A percentile compares a stretch with the other conserved stretches of the same genome.
Conservation (phyloP, 78 protist species). For the Paulinella micropora region DNA sequence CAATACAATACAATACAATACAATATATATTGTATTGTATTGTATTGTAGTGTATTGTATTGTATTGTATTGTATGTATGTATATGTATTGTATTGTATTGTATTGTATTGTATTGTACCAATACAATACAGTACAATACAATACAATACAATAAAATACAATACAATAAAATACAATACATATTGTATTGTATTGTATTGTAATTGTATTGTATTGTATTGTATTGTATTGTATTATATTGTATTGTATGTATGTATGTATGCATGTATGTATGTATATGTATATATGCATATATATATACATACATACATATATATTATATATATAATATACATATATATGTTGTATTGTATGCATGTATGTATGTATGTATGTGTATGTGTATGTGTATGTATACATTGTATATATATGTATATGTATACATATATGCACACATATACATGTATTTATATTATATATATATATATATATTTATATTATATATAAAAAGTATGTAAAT, state of each 20-base stretch:
- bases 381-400: not conserved
- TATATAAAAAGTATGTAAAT: not conserved
- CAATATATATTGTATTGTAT: too few species aligned
- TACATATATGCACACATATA: not conserved
- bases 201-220: too few species aligned
- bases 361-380: not conserved
- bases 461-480: not conserved
- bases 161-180: too few species aligned
- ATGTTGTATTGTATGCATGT: not conserved
- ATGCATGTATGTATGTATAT: not conserved
- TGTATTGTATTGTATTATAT: too few species aligned
- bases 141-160: too few species aligned
- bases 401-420: not conserved
- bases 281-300: not conserved
- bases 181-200: too few species aligned
- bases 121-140: too few species aligned
- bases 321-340: not conserved
- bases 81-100: too few species aligned
- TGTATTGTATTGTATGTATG: too few species aligned
- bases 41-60: too few species aligned
- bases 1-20: too few species aligned
- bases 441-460: not conserved
- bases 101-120: too few species aligned
- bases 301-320: not conserved
- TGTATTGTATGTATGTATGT: not conserved